Evolutionary conservation across 108 stramenopile genomes (phyloP).

Genomic region (Ochromonas danica): DNA sequence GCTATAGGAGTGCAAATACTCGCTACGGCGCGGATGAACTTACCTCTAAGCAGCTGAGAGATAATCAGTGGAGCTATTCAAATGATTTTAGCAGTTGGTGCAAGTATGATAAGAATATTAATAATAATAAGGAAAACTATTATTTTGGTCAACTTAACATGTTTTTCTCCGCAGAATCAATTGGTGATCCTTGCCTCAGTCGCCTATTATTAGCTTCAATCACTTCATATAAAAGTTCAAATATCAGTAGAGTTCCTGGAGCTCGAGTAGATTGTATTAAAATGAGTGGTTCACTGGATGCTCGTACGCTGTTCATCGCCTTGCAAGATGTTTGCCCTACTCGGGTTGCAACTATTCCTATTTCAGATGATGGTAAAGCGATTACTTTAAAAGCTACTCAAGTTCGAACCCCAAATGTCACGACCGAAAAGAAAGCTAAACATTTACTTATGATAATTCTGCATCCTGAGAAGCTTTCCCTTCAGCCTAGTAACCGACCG

Average conservation of each 20-base stretch:
- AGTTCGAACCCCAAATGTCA: conserved; percentile 7
- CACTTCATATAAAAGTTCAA: conserved; percentile 1
- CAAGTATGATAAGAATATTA: conserved; percentile 17
- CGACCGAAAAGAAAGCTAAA: conserved; percentile 22
- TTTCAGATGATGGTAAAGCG: conserved; percentile 11
- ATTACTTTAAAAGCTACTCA: conserved; percentile 3
- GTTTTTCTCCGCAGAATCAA: conserved; percentile 17
- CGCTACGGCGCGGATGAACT: conserved; percentile 12
- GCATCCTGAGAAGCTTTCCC: conserved; percentile 7
- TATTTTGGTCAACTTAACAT: conserved; percentile 21
- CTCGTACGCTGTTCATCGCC: neutral
- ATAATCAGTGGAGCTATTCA: conserved; percentile 16
- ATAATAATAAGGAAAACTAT: conserved; percentile 18
- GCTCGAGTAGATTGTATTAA: conserved; percentile 17
- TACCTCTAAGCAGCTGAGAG: conserved; percentile 14
- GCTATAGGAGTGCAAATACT: conserved; percentile 21
- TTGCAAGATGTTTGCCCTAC: conserved; percentile 21
- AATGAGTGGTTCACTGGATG: neutral
- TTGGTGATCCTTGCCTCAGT: conserved; percentile 18
- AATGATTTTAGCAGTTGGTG: conserved; percentile 16
- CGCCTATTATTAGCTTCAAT: conserved; percentile 25
- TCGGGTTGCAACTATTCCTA: conserved; percentile 9
- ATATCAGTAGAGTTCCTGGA: conserved; percentile 10
- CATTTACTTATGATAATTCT: conserved; percentile 6
- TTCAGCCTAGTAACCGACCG: conserved; percentile 22